Conservation (phyloP, 2,329 filamentous ascomycete genomes). For the Ceratocystis cubensis region DNA sequence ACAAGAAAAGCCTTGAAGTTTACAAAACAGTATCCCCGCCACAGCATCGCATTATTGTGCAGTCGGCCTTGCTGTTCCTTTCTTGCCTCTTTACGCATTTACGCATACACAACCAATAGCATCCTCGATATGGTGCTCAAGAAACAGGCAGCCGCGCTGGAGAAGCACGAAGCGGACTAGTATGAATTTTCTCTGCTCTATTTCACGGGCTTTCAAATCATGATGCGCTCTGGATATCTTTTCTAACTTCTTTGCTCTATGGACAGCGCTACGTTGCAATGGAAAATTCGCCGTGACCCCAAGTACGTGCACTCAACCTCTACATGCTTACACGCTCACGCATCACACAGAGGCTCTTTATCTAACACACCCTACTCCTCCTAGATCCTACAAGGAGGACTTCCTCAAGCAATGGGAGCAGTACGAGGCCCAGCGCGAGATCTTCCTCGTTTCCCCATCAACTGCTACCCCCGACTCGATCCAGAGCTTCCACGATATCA, state of each 20-base stretch:
- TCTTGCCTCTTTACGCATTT: not conserved
- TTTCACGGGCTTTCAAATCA: not conserved
- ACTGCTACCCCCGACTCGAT: conserved; percentile 66
- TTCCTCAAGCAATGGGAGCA: conserved; percentile 80
- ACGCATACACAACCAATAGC: not conserved
- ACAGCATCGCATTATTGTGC: not conserved
- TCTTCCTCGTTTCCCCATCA: conserved; percentile 74
- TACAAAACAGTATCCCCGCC: not conserved
- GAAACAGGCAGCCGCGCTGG: conserved; percentile 78
- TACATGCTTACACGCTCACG: not conserved
- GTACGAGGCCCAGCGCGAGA: conserved; percentile 81
- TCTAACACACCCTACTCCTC: conserved; percentile 18
- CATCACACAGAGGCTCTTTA: not conserved
- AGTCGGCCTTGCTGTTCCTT: not conserved
- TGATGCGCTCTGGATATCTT: conserved; percentile 1
- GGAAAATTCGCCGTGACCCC: conserved; percentile 82
- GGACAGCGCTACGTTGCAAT: conserved; percentile 65
- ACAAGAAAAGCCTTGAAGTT: not conserved
- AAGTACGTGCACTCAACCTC: conserved; percentile 38
- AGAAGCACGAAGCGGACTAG: conserved; percentile 89
- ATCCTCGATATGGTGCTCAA: conserved; percentile 52
- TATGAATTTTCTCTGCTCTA: conserved; percentile 30
- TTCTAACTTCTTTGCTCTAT: conserved; percentile 22
- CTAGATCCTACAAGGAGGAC: conserved; percentile 75
- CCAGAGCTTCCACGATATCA: conserved; percentile 75